A percentile compares a stretch with the other conserved stretches of the same genome.
phyloP scores from a whole-genome alignment of 78 protist species.

The Protostelium mycophagum region DNA sequence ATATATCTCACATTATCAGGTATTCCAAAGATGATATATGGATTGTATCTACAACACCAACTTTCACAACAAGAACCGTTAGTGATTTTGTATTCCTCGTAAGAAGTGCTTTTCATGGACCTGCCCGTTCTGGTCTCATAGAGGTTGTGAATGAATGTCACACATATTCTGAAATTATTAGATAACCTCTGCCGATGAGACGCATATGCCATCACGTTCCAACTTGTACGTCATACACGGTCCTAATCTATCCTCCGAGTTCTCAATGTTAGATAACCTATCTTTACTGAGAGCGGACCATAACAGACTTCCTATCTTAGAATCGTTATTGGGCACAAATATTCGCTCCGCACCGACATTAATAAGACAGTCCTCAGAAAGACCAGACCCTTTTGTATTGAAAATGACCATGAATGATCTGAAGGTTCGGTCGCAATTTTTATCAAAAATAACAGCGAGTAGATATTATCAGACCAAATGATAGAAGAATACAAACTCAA shows the following conservation, averaged over 20 bases:
- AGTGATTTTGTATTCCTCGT: conserved; percentile 8
- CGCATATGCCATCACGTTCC: background rate
- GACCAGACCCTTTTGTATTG: background rate
- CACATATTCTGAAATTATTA: background rate
- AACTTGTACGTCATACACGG: conserved; percentile 39
- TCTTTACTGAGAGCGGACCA: no score
- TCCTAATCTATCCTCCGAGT: conserved; percentile 22
- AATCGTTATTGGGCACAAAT: background rate
- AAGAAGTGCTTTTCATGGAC: conserved; percentile 38
- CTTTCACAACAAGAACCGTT: conserved; percentile 11
- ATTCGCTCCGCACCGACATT: conserved; percentile 4
- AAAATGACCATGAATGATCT: background rate
- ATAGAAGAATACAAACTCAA: conserved; percentile 13
- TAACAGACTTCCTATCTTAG: conserved; percentile 1
- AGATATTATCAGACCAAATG: conserved; percentile 16
- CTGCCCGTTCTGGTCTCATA: conserved; percentile 8
- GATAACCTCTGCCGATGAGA: background rate
- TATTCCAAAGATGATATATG: conserved; percentile 66
- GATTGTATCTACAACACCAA: conserved; percentile 17
- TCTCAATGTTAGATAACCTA: conserved; percentile 42
- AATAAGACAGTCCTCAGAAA: background rate
- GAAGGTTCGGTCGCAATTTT: background rate
- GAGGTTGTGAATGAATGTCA: conserved; percentile 7
- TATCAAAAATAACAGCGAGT: background rate
- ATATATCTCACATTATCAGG: background rate